phyloP scores from a whole-genome alignment of 2,329 filamentous ascomycete genomes.

The Dactylonectria estremocensis region DNA sequence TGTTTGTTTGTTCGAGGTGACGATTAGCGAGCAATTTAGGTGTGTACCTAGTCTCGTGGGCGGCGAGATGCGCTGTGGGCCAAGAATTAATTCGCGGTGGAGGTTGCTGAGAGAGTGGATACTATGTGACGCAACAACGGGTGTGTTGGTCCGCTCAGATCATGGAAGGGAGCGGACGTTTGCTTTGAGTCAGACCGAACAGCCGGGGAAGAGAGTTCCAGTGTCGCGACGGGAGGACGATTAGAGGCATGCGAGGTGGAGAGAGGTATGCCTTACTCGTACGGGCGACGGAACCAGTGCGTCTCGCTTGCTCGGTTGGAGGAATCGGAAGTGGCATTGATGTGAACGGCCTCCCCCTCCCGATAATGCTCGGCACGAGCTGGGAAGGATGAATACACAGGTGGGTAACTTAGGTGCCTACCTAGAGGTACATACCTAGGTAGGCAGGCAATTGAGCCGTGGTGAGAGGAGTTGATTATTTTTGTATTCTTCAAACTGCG shows the following conservation, averaged over 20 bases:
- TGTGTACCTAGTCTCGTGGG: conserved; percentile 21
- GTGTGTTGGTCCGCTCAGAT: conserved; percentile 2
- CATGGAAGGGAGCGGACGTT: not conserved
- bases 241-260: not conserved
- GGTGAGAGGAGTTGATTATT: too few species aligned
- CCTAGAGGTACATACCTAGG: too few species aligned
- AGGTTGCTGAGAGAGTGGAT: conserved; percentile 19
- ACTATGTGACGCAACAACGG: conserved; percentile 32
- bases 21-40: conserved; percentile 26
- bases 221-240: not conserved
- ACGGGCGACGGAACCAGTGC: too few species aligned
- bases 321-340: too few species aligned
- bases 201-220: not conserved
- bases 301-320: too few species aligned
- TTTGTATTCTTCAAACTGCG: too few species aligned
- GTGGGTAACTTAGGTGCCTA: too few species aligned
- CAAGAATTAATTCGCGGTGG: conserved; percentile 14
- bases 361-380: too few species aligned
- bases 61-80: conserved; percentile 24
- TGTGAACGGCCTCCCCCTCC: too few species aligned
- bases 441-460: too few species aligned
- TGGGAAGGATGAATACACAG: too few species aligned
- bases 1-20: conserved; percentile 19
- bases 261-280: too few species aligned
- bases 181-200: conserved; percentile 11